Conservation (phyloP, 1,284 basidiomycete species). For the Leccinum solheimii region DNA sequence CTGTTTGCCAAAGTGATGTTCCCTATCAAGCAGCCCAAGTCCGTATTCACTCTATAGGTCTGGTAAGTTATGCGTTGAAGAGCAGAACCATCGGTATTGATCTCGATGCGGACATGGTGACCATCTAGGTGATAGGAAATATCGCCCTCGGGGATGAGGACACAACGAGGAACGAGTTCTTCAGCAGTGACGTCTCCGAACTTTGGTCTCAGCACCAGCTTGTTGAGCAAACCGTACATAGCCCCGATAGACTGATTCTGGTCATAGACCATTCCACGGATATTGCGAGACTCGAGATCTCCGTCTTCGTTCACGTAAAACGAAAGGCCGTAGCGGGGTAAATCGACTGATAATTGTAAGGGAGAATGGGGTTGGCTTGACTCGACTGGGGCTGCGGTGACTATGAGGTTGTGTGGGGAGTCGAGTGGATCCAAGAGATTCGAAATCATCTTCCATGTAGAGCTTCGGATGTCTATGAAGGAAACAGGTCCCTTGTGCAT, state of each 20-base stretch:
- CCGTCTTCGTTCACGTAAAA: constrained; percentile 34
- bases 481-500: background rate
- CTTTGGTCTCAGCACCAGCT: constrained; percentile 3
- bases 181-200: background rate
- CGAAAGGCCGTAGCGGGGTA: constrained; percentile 43
- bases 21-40: constrained; percentile 41
- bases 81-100: constrained; percentile 17
- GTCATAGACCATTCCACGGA: constrained; percentile 2
- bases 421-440: constrained; percentile 36
- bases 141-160: constrained; percentile 3
- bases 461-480: background rate
- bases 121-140: constrained; percentile 24
- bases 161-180: background rate
- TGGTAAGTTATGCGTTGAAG: constrained; percentile 29
- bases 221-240: background rate
- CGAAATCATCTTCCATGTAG: constrained; percentile 32
- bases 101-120: constrained; percentile 29
- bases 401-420: constrained; percentile 28
- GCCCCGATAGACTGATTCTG: constrained; percentile 1
- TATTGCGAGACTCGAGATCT: constrained; percentile 30
- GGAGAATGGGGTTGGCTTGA: constrained; percentile 7
- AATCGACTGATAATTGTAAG: constrained; percentile 32
- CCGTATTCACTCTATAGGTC: constrained; percentile 41
- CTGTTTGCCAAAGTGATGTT: constrained; percentile 38
- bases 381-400: constrained; percentile 14